A percentile compares a stretch with the other conserved stretches of the same genome.
Conservation (phyloP, 176 grass and related monocot genomes). For the Oryza officinalis region DNA sequence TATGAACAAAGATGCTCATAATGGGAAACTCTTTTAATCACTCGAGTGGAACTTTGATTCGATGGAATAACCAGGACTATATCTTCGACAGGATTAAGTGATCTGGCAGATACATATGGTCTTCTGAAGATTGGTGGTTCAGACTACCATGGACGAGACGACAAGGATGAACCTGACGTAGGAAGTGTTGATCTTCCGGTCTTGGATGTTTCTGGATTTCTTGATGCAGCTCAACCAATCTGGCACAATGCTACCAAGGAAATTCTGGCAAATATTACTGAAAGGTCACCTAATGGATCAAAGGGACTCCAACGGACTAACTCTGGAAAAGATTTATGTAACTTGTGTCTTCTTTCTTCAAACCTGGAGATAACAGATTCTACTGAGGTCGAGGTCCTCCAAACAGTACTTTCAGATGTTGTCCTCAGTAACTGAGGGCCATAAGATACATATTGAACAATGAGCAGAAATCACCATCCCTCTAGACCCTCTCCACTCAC, state of each 20-base stretch:
- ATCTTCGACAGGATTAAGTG: conserved; percentile 51
- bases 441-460: not conserved
- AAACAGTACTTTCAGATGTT: conserved; percentile 4
- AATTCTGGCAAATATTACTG: conserved; percentile 25
- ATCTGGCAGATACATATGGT: conserved; percentile 60
- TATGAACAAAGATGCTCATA: conserved; percentile 25
- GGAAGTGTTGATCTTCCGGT: conserved; percentile 68
- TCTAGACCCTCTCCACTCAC: not conserved
- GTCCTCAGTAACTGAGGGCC: conserved; percentile 1
- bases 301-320: conserved; percentile 24
- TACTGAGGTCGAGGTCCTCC: conserved; percentile 50
- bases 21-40: not conserved
- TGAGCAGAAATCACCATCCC: not conserved
- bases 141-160: conserved; percentile 74
- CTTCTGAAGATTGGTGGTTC: conserved; percentile 81
- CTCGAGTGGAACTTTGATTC: not conserved
- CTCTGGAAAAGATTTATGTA: conserved; percentile 38
- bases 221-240: conserved; percentile 63
- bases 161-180: conserved; percentile 56
- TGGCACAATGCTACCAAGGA: conserved; percentile 59
- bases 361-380: conserved; percentile 16
- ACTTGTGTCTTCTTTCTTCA: conserved; percentile 4
- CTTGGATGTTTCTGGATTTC: conserved; percentile 54
- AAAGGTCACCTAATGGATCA: conserved; percentile 29
- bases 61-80: not conserved